These are phyloP conservation scores for Penicillium chermesinum DNA, from an alignment of 495 filamentous ascomycete genomes.

Conservation along the genomic window DNA sequence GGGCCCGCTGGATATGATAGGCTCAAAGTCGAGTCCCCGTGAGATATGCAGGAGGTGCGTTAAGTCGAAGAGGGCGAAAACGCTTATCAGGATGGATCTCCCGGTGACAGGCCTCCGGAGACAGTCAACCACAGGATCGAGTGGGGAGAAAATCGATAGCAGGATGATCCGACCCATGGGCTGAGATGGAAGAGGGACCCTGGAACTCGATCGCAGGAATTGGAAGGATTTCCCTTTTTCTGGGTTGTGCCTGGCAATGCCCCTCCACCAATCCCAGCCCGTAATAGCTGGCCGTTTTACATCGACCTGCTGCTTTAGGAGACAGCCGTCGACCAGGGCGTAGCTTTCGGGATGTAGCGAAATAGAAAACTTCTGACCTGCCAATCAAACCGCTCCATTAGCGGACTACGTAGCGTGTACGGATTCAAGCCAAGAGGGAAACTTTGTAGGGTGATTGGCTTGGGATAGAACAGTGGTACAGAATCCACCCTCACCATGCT, in stretches of 20 bases:
- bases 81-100: slow-evolving; percentile 16
- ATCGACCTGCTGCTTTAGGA: slow-evolving; percentile 2
- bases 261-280: too few species aligned
- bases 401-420: not conserved
- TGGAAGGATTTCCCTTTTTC: not conserved
- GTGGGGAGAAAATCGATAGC: not conserved
- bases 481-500: not conserved
- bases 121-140: slow-evolving; percentile 8
- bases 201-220: slow-evolving; percentile 3
- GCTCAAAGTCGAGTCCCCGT: slow-evolving; percentile 8
- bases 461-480: not conserved
- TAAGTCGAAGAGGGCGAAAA: slow-evolving; percentile 5
- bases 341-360: not conserved
- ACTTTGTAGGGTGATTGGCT: too few species aligned
- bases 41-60: not conserved
- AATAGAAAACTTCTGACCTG: too few species aligned
- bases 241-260: slow-evolving; percentile 14
- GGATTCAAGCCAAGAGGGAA: too few species aligned
- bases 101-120: slow-evolving; percentile 16
- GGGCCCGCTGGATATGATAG: slow-evolving; percentile 13
- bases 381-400: too few species aligned
- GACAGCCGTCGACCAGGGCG: too few species aligned
- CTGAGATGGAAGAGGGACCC: not conserved
- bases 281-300: not conserved
- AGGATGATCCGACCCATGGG: slow-evolving; percentile 14